Percentiles rank a stretch among this genome's conserved stretches.
phyloP scores from a whole-genome alignment of 1,284 basidiomycete species.

The Melanopsichium pennsylvanicum region DNA sequence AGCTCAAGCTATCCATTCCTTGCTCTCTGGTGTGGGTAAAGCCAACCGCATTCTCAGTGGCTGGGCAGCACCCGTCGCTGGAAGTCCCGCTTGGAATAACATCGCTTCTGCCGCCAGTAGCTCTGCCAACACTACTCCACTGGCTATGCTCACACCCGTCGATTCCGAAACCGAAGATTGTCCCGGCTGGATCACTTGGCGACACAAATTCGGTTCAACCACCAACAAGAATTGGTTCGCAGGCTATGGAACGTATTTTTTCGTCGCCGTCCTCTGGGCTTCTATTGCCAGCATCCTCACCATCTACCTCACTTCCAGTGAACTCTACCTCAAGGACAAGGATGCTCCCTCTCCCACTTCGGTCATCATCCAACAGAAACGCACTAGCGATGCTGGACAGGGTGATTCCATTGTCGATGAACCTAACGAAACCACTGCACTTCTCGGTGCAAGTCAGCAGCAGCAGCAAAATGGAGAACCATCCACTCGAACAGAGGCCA shows the following conservation, averaged over 20 bases:
- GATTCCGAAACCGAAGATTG: conserved; percentile 69
- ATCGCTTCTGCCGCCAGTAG: conserved; percentile 34
- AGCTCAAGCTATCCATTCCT: conserved; percentile 17
- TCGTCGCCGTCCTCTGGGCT: conserved; percentile 61
- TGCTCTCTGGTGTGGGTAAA: conserved; percentile 42
- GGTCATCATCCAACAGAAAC: conserved; percentile 13
- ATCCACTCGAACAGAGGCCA: conserved; percentile 3
- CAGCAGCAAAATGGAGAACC: conserved; percentile 8
- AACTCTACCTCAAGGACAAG: conserved; percentile 44
- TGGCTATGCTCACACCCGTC: conserved; percentile 11
- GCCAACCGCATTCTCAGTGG: conserved; percentile 49
- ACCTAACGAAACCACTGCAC: conserved; percentile 30
- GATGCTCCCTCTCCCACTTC: conserved; percentile 6
- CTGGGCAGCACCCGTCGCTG: conserved; percentile 56
- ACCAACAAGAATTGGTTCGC: conserved; percentile 67
- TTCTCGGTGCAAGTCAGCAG: no score
- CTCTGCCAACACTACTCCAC: conserved; percentile 12
- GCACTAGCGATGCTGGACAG: background rate
- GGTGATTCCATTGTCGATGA: background rate
- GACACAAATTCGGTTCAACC: conserved; percentile 31
- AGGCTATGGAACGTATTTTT: conserved; percentile 78
- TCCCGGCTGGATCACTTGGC: conserved; percentile 78
- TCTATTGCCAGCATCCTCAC: conserved; percentile 74
- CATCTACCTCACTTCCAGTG: conserved; percentile 78
- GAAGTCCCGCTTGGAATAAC: conserved; percentile 45